Base-by-base conservation (phyloP, 768 basidiomycete genomes). In the Boletus barrowsii region DNA sequence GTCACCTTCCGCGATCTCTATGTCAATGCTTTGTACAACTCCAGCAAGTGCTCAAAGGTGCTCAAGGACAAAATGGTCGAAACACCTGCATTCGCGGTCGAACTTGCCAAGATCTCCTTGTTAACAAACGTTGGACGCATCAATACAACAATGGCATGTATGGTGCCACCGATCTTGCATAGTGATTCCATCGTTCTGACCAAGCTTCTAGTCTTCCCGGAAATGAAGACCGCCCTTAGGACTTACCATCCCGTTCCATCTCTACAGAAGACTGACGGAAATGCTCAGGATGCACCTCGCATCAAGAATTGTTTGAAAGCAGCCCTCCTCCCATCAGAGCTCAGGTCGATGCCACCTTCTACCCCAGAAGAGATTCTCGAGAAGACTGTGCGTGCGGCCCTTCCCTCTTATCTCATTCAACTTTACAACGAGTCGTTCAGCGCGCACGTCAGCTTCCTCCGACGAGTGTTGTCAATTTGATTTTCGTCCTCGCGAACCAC, bases 231-330 rank as follows among this genome's bases (percentile, higher is more conserved):
- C 6, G 88, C 90, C 18, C 75, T 94, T 51, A 77, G 92, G 65
- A 90, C 90, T 50, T 94, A 94, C 69, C 93, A 94, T 64, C 90
- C 93, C 29, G 84, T 93, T 4, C 93, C 93, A 10, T 88, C 87
- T 30, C 74, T 94, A 26, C 92, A 94, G 68, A 90, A 89, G 74
- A 90, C 91, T 15, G 86, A 88, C 60, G 88, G 87, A 17, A 92
- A 93, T 68, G 83, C 90, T 8, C 90, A 93, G 68, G 92, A 95
- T 68, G 92, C 92, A 39, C 92, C 93, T 20, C 83, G 93, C 56
- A 90, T 95, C 71, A 95, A 95, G 72, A 91, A 91, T 58, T 88
- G 88, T 67, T 77, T 95, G 47, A 94, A 93, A 67, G 90, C 87
- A 37, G 87, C 87, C 33, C 74, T 87, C 22, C 77, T 93, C 32